Conservation (phyloP, 192 early-diverging fungal species). For the Coemansia sp. region DNA sequence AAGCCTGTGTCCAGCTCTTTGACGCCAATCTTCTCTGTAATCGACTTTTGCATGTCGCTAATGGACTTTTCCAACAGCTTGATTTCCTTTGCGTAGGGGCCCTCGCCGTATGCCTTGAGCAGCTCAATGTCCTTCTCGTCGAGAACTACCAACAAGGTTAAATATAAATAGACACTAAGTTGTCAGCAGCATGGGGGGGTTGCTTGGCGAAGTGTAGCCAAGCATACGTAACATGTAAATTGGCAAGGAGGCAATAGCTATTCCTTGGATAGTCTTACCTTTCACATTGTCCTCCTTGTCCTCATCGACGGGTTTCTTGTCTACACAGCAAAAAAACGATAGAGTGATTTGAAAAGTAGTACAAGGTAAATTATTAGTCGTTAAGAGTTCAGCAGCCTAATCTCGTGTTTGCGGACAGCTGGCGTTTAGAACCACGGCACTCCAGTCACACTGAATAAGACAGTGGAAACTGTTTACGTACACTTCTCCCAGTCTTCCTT, state of each 20-base stretch:
- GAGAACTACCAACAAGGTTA: slow-evolving; percentile 26
- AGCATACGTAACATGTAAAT: neutral
- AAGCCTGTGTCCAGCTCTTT: slow-evolving; percentile 99
- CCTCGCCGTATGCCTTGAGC: slow-evolving; percentile 85
- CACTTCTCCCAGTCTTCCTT: slow-evolving; percentile 98
- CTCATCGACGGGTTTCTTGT: slow-evolving; percentile 79
- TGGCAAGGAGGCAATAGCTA: neutral
- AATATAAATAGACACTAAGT: too few species aligned
- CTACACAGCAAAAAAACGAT: slow-evolving; percentile 42
- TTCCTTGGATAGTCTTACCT: slow-evolving; percentile 42
- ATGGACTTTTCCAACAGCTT: slow-evolving; percentile 93
- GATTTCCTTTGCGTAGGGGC: slow-evolving; percentile 95
- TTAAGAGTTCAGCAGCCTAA: neutral
- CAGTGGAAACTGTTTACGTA: slow-evolving; percentile 49
- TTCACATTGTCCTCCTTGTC: slow-evolving; percentile 86
- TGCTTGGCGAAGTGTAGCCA: neutral
- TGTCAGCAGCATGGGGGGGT: neutral
- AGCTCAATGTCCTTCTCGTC: slow-evolving; percentile 56
- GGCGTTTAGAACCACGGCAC: neutral
- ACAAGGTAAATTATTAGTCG: neutral
- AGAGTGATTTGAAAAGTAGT: neutral
- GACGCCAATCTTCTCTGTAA: slow-evolving; percentile 99
- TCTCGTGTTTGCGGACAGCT: neutral
- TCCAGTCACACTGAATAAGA: neutral
- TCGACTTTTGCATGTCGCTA: slow-evolving; percentile 96